These are phyloP conservation scores for Vicia sativa DNA, from an alignment of 306 rosid species.

Conservation along the genomic window DNA sequence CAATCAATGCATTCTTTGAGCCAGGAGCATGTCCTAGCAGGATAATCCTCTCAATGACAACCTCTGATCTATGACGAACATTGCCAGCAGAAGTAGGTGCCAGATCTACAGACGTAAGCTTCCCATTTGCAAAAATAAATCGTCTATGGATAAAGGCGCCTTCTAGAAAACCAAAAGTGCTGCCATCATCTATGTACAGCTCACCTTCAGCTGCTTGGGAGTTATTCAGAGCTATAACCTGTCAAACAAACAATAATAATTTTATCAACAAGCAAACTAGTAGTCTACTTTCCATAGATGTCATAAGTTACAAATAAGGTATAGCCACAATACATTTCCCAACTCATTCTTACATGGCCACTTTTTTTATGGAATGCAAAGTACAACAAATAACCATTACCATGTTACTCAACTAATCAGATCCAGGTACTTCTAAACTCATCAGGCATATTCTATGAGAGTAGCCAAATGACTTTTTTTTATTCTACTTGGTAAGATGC, in stretches of 20 bases:
- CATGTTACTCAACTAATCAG: slow-evolving; percentile 26
- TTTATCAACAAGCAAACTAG: slow-evolving; percentile 25
- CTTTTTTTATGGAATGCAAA: background rate
- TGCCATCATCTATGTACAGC: slow-evolving; percentile 84
- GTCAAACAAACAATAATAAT: slow-evolving; percentile 37
- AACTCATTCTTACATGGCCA: slow-evolving; percentile 6
- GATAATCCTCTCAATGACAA: slow-evolving; percentile 78
- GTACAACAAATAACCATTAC: slow-evolving; percentile 19
- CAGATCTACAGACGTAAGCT: slow-evolving; percentile 62
- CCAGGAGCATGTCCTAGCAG: slow-evolving; percentile 65
- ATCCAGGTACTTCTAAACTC: background rate
- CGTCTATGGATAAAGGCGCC: slow-evolving; percentile 91
- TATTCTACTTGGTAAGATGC: background rate
- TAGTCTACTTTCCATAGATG: slow-evolving; percentile 24
- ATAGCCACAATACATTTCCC: background rate
- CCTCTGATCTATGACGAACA: slow-evolving; percentile 46
- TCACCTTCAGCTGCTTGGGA: slow-evolving; percentile 95
- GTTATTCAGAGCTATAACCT: slow-evolving; percentile 94
- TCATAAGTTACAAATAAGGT: slow-evolving; percentile 10
- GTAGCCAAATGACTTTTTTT: slow-evolving; percentile 7
- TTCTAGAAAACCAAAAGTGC: slow-evolving; percentile 67
- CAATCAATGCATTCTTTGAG: slow-evolving; percentile 65
- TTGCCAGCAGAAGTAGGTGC: slow-evolving; percentile 48
- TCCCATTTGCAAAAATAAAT: slow-evolving; percentile 69
- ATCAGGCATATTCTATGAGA: background rate